These are phyloP conservation scores for Harringtonia aguacate DNA, from an alignment of 2,329 filamentous ascomycete genomes.

Conservation along the genomic window DNA sequence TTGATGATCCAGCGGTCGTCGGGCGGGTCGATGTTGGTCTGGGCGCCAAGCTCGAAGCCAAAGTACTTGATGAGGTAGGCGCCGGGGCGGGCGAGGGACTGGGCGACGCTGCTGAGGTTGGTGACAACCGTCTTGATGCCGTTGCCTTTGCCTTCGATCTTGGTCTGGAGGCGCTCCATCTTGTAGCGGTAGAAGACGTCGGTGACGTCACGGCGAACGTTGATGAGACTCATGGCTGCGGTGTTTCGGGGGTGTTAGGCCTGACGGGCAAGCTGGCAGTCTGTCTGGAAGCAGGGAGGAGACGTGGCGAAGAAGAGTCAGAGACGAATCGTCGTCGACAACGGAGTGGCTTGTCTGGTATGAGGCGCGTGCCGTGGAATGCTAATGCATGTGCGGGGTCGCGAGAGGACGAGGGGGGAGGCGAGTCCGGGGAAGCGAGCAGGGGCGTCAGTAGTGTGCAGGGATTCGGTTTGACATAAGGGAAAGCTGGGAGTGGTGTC, in stretches of 20 bases:
- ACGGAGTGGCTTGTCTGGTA: no score
- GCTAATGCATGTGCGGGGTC: conserved; percentile 1
- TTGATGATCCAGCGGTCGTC: conserved; percentile 99
- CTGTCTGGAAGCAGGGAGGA: not conserved
- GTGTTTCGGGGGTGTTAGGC: no score
- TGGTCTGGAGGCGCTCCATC: conserved; percentile 98
- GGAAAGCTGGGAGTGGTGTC: conserved; percentile 39
- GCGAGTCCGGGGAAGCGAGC: no score
- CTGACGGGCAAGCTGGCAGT: no score
- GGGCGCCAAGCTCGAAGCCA: conserved; percentile 94
- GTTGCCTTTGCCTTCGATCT: conserved; percentile 99
- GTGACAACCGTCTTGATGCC: conserved; percentile 98
- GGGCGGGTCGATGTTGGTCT: conserved; percentile 94
- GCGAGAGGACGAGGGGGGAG: not conserved
- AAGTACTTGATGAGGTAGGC: conserved; percentile 99
- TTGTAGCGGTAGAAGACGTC: conserved; percentile 99
- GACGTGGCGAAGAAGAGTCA: not conserved
- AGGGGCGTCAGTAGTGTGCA: conserved; percentile 42
- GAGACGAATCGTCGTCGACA: no score
- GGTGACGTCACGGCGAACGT: conserved; percentile 95
- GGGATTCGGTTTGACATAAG: conserved; percentile 44
- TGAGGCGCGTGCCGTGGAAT: not conserved
- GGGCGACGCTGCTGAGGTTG: conserved; percentile 89
- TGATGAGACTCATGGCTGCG: conserved; percentile 89
- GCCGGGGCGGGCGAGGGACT: conserved; percentile 83